Percentiles rank a stretch among this genome's conserved stretches.
Conservation (phyloP, 2,329 filamentous ascomycete genomes). For the Camillea tinctor region DNA sequence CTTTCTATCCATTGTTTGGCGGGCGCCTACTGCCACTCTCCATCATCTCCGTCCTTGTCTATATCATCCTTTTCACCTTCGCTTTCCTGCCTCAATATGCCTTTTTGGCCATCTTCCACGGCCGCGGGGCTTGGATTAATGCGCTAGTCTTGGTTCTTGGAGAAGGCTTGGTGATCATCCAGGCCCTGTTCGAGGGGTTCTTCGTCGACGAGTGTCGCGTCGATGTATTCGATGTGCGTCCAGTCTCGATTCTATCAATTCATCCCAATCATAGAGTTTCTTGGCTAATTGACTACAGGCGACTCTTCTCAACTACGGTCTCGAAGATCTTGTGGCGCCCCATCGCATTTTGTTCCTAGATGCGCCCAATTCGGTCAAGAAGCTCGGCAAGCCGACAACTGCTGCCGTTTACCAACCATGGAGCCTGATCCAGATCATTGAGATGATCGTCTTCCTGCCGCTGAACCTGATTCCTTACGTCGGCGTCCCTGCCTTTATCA, state of each 20-base stretch:
- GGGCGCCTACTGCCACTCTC: conserved; percentile 77
- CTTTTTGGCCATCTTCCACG: conserved; percentile 87
- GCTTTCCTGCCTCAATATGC: conserved; percentile 86
- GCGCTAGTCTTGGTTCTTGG: conserved; percentile 85
- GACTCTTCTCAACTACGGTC: conserved; percentile 72
- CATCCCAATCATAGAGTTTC: background rate
- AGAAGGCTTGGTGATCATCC: conserved; percentile 70
- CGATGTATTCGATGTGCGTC: conserved; percentile 76
- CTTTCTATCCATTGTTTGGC: conserved; percentile 78
- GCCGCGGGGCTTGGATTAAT: conserved; percentile 83
- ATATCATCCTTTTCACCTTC: conserved; percentile 83
- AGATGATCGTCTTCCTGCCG: conserved; percentile 75
- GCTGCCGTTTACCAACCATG: conserved; percentile 82
- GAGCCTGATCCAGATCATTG: conserved; percentile 84
- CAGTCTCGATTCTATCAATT: background rate
- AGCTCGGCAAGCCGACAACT: conserved; percentile 77
- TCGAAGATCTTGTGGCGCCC: conserved; percentile 65
- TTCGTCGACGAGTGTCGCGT: conserved; percentile 78
- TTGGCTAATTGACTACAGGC: conserved; percentile 41
- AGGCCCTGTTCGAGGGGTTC: conserved; percentile 72
- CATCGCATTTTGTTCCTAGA: conserved; percentile 66
- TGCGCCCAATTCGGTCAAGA: conserved; percentile 70
- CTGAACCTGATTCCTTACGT: conserved; percentile 85
- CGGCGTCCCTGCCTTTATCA: conserved; percentile 80
- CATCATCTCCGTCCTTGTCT: conserved; percentile 78